phyloP scores from a whole-genome alignment of 257 asterid species.

The Nemophila menziesii region DNA sequence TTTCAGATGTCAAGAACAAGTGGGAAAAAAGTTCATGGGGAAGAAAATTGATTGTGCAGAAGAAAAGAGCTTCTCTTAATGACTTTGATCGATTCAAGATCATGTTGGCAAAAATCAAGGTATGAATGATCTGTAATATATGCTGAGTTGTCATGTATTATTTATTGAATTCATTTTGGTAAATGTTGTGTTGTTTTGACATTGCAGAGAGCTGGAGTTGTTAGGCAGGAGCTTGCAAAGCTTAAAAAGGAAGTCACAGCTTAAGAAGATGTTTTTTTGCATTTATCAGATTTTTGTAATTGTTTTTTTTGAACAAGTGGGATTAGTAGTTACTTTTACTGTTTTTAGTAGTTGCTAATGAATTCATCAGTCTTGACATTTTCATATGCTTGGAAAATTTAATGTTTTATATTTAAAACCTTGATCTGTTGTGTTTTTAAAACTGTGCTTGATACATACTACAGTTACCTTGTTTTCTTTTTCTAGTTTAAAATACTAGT shows the following conservation, averaged over 20 bases:
- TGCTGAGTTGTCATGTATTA: neutral
- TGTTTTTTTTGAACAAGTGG: slow-evolving; percentile 2
- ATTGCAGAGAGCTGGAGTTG: slow-evolving; percentile 77
- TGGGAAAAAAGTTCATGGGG: too few species aligned
- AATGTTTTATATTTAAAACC: too few species aligned
- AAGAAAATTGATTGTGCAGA: too few species aligned
- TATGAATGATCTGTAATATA: too few species aligned
- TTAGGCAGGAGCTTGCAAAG: slow-evolving; percentile 79
- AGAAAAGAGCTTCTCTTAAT: too few species aligned
- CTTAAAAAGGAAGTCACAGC: slow-evolving; percentile 44
- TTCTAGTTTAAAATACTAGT: too few species aligned
- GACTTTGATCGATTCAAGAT: too few species aligned
- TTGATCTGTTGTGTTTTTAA: too few species aligned
- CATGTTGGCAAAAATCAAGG: too few species aligned
- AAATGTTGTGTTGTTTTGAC: slow-evolving; percentile 1
- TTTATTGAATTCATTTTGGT: neutral
- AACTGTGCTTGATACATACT: too few species aligned
- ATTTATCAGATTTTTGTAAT: neutral
- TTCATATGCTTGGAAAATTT: too few species aligned
- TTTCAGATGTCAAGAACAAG: slow-evolving; percentile 78
- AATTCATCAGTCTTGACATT: neutral
- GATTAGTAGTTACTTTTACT: neutral
- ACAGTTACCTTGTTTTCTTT: too few species aligned
- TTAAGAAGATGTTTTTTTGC: neutral
- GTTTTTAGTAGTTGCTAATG: neutral